Evolutionary conservation across 2,329 filamentous ascomycete species (phyloP), one percentile per base, ranked within the genome.

Genomic region (Dactylellina cionopaga): DNA sequence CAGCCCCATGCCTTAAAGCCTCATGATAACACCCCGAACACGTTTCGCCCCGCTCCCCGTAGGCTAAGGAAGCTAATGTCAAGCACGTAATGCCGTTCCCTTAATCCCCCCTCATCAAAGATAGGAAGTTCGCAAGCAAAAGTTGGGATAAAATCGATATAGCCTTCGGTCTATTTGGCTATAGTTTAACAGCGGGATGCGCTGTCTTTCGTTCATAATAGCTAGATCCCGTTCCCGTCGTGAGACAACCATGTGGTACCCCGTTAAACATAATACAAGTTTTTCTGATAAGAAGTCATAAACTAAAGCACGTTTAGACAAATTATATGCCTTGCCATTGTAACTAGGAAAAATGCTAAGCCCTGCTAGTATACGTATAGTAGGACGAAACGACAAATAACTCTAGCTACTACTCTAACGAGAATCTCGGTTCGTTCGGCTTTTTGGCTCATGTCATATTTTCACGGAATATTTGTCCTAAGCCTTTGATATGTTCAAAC

Each of bases 41-140:
- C 35, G 63, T 56, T 66, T 41, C 51, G 46, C 63, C 63, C 63
- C 54, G 63, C 54, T 68, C 52, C 63, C 63, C 63, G 63, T 46
- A 54, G 52, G 19, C 44, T 54, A 54, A 59, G 63, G 62, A 31
- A 54, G 63, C 54, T 66, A 66, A 66, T 66, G 62, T 68, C 59
- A 68, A 68, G 63, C 63, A 68, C 63, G 63, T 68, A 68, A 68
- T 68, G 54, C 54, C 63, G 44, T 66, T 44, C 58, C 44, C 25
- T 49, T 24, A 2, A 41, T 41, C 22, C n/a, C n/a, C 51, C 62
- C 62, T 56, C 62, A 55, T 58, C 37, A 47, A 29, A 41, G 29
- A 49, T 64, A 64, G 59, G 59, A 64, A 64, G 59, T 33, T 64
- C 22, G 44, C 33, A 44, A 35, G 33, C 24, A 33, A 54, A 46